Evolutionary conservation across 2,329 filamentous ascomycete species (phyloP).

Genomic region (Trichoderma sp.): DNA sequence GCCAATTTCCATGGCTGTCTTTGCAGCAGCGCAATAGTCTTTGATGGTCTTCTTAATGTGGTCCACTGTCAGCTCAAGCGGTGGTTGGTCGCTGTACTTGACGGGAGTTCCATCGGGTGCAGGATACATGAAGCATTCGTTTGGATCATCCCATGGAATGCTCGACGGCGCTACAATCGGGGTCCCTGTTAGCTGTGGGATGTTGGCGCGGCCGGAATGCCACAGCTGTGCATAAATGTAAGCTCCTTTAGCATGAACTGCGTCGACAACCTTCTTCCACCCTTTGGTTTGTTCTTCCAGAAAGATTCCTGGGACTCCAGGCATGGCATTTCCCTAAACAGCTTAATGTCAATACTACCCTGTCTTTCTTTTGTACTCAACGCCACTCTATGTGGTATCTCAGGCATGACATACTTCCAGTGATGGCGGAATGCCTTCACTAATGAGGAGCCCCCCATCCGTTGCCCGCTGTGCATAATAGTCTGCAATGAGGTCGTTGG

Average conservation of each 20-base stretch:
- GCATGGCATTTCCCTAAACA: constrained; percentile 36
- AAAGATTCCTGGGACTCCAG: constrained; percentile 61
- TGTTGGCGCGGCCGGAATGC: constrained; percentile 43
- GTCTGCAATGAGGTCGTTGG: constrained; percentile 42
- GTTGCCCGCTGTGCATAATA: constrained; percentile 49
- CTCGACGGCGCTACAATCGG: constrained; percentile 44
- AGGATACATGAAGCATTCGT: constrained; percentile 43
- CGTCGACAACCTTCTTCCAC: constrained; percentile 63
- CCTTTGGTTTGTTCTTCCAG: constrained; percentile 54
- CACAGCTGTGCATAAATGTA: constrained; percentile 64
- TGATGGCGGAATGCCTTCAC: constrained; percentile 52
- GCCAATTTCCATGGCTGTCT: constrained; percentile 55
- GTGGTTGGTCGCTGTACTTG: constrained; percentile 39
- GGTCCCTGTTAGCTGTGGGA: constrained; percentile 42
- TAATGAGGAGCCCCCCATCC: constrained; percentile 46
- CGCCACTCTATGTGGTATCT: not conserved
- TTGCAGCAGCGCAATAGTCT: constrained; percentile 37
- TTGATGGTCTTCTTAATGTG: constrained; percentile 43
- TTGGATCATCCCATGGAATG: constrained; percentile 48
- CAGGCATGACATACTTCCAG: constrained; percentile 33
- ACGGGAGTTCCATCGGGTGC: constrained; percentile 40
- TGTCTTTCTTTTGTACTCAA: not conserved
- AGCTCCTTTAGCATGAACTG: constrained; percentile 62
- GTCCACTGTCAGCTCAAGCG: constrained; percentile 41
- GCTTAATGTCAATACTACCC: not conserved